These are phyloP conservation scores for Cladobotryum mycophilum DNA, from an alignment of 2,329 filamentous ascomycete genomes.

Conservation along the genomic window DNA sequence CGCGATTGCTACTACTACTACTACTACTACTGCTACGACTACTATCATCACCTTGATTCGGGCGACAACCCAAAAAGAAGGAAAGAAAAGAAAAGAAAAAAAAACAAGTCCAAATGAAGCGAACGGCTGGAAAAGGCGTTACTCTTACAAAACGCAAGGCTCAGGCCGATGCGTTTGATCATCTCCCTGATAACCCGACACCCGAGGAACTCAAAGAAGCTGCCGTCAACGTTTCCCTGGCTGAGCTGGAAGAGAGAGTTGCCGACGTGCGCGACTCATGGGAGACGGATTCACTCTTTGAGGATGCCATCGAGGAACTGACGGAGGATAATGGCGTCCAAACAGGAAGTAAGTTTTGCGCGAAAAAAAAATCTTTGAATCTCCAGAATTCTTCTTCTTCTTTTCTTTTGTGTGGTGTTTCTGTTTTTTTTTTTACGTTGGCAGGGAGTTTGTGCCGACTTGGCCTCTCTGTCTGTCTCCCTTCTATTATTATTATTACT, in stretches of 20 bases:
- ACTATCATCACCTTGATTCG: too few relatives aligned
- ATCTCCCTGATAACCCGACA: conserved; percentile 28
- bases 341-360: conserved; percentile 35
- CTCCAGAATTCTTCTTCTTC: not conserved
- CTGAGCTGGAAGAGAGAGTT: conserved; percentile 46
- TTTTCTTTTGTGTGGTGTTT: conserved; percentile 2
- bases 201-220: conserved; percentile 31
- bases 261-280: conserved; percentile 49
- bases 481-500: not conserved
- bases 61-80: too few relatives aligned
- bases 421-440: not conserved
- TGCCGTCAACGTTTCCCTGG: conserved; percentile 30
- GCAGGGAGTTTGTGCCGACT: not conserved
- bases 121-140: conserved; percentile 23
- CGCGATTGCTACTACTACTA: too few relatives aligned
- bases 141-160: conserved; percentile 27
- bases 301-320: conserved; percentile 55
- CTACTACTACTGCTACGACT: too few relatives aligned
- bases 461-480: too few relatives aligned
- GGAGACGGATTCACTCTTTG: conserved; percentile 59
- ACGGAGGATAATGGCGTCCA: conserved; percentile 44
- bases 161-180: conserved; percentile 31
- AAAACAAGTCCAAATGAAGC: conserved; percentile 8
- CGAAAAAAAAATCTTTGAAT: too few relatives aligned
- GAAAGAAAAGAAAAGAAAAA: too few relatives aligned